Evolutionary conservation across 352 stramenopile species (phyloP).

Genomic region (Pythium angustatum): DNA sequence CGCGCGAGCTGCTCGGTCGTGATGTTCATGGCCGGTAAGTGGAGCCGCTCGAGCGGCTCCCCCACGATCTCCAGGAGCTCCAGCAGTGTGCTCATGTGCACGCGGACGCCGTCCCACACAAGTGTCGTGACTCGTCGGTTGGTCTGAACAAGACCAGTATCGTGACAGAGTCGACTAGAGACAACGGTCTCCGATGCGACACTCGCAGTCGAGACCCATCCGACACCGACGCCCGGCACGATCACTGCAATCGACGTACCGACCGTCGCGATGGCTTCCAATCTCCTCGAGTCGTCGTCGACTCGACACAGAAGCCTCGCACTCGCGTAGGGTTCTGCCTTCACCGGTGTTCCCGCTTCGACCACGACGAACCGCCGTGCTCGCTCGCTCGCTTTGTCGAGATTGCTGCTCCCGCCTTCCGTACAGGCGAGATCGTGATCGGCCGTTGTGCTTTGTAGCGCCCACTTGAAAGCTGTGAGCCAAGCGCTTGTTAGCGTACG

Average conservation of each 20-base stretch:
- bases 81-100: no score
- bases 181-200: background rate
- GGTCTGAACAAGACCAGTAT: no score
- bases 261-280: slow-evolving; percentile 32
- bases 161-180: no score
- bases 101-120: background rate
- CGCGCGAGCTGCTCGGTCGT: slow-evolving; percentile 2
- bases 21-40: background rate
- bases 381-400: background rate
- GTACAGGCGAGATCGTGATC: background rate
- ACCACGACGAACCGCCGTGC: slow-evolving; percentile 6
- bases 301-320: slow-evolving; percentile 19
- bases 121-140: slow-evolving; percentile 1
- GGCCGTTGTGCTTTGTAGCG: slow-evolving; percentile 7
- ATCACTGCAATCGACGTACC: slow-evolving; percentile 35
- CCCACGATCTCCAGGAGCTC: slow-evolving; percentile 6
- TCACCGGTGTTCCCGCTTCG: slow-evolving; percentile 7
- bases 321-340: background rate
- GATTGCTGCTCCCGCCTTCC: background rate
- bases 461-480: slow-evolving; percentile 6
- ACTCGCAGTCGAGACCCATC: slow-evolving; percentile 25
- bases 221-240: slow-evolving; percentile 37
- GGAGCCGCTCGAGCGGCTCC: background rate
- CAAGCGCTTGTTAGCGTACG: background rate
- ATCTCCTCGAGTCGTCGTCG: slow-evolving; percentile 32